Conservation (phyloP, 1,284 basidiomycete genomes). For the Malassezia dermatis region DNA sequence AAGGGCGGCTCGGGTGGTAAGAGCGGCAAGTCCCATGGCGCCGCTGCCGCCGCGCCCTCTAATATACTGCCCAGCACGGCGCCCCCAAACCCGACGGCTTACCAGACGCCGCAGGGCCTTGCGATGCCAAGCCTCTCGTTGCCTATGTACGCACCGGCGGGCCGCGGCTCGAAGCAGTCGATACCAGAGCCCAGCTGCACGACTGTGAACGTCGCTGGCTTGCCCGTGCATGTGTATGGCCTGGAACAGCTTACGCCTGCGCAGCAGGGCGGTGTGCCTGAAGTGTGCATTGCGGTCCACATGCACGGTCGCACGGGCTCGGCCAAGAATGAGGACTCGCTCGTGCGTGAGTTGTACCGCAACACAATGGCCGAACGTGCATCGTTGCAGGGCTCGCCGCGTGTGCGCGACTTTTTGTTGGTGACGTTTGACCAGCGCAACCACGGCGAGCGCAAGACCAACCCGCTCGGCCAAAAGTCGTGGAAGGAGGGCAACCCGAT, state of each 20-base stretch:
- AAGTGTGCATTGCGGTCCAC: slow-evolving; percentile 36
- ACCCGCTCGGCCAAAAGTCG: slow-evolving; percentile 34
- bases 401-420: slow-evolving; percentile 37
- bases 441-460: slow-evolving; percentile 46
- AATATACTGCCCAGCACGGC: not conserved
- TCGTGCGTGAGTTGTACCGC: slow-evolving; percentile 32
- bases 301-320: slow-evolving; percentile 40
- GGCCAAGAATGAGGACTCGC: slow-evolving; percentile 33
- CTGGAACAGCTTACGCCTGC: slow-evolving; percentile 29
- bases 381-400: not conserved
- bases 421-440: slow-evolving; percentile 49
- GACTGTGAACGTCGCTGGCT: slow-evolving; percentile 29
- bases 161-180: not conserved
- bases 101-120: not conserved
- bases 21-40: not conserved
- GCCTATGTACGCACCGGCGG: not conserved
- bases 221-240: slow-evolving; percentile 41
- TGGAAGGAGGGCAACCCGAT: slow-evolving; percentile 45
- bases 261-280: slow-evolving; percentile 14
- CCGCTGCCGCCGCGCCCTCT: not conserved
- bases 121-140: not conserved
- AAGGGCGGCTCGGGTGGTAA: not conserved
- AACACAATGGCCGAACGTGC: slow-evolving; percentile 24
- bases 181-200: slow-evolving; percentile 12
- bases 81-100: not conserved